Base-by-base conservation (phyloP, 495 filamentous ascomycete genomes). In the Talaromyces proteolyticus region DNA sequence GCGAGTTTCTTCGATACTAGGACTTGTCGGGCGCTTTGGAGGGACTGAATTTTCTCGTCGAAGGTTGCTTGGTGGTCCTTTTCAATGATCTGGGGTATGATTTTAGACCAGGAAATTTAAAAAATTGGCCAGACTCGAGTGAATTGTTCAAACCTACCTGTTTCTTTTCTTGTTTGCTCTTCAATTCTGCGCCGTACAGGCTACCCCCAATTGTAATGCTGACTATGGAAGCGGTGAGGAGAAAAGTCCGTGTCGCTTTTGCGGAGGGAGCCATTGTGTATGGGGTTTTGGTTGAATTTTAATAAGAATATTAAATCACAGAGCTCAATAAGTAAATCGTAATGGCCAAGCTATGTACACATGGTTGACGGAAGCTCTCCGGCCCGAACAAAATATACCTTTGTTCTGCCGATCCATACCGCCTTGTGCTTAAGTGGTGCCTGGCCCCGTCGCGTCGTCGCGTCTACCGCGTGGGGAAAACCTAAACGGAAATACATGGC, bases 131-230 rank as follows among this genome's bases (percentile, higher is more conserved):
- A 17, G 29, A 11, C 25, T 42, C 14, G 47, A 21, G 51, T 41
- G 22, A 12, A 37, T 18, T 34, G 24, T 38, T 25, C 19, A 25
- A 38, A 52, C 56, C 22, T 57, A 78, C 76, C 63, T 77, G 57
- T 21, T 65, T 58, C 38, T 63, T 61, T 42, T 82, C 72, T 50
- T 69, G 57, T 20, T 68, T 53, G 1, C 67, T 74, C 59, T 80
- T 80, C 41, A 80, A 24, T 3, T 75, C 71, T 24, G 78, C 78
- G 11, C 78, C 78, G 52, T 80, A 80, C 37, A 74, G 69, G 14
- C 73, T 69, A 16, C 78, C 77, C 1, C 67, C 67, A 20, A 72
- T 74, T 5, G 75, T 77, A n/a, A 78, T 67, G 6, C 70, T 66
- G 10, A 68, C 65, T 6, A 77, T 69, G 4, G 76, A 66, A 11